Conservation (phyloP, 495 filamentous ascomycete species). For the Terfezia claveryi region DNA sequence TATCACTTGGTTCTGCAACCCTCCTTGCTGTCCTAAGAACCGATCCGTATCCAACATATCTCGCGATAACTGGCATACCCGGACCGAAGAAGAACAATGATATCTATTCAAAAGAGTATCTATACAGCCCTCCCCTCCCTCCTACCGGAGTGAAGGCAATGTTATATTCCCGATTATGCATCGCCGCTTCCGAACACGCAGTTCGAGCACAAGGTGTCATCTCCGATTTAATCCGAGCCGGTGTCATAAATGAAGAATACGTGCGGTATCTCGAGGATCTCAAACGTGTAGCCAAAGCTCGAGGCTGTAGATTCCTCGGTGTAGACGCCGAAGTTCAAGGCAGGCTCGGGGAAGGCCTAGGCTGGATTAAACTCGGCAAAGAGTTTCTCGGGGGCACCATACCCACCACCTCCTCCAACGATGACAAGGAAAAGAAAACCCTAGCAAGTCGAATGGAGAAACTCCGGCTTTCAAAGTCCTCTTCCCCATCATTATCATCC, state of each 20-base stretch:
- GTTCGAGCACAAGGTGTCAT: slow-evolving; percentile 31
- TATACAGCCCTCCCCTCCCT: slow-evolving; percentile 12
- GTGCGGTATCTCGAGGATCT: slow-evolving; percentile 53
- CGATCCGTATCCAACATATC: slow-evolving; percentile 58
- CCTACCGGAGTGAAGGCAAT: slow-evolving; percentile 44
- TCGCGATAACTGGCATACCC: slow-evolving; percentile 1
- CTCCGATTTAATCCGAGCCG: slow-evolving; percentile 13
- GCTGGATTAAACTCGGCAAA: slow-evolving; percentile 35
- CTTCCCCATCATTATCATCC: not conserved
- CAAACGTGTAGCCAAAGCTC: slow-evolving; percentile 46
- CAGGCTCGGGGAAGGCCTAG: slow-evolving; percentile 59
- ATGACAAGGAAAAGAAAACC: slow-evolving; percentile 24
- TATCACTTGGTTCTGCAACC: slow-evolving; percentile 72
- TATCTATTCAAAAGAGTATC: slow-evolving; percentile 8
- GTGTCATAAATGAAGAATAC: slow-evolving; percentile 39
- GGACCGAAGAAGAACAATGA: not conserved
- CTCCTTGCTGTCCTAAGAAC: slow-evolving; percentile 77
- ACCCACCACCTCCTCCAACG: slow-evolving; percentile 3
- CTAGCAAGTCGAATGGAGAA: slow-evolving; percentile 10
- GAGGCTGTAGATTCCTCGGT: slow-evolving; percentile 73
- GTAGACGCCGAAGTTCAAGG: slow-evolving; percentile 70
- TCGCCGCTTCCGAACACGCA: slow-evolving; percentile 50
- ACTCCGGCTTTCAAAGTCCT: not conserved
- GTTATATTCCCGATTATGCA: slow-evolving; percentile 65
- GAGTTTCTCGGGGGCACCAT: slow-evolving; percentile 15